These are phyloP conservation scores for Fraxinus xanthoxyloides DNA, from an alignment of 305 asterid genomes.

Conservation along the genomic window DNA sequence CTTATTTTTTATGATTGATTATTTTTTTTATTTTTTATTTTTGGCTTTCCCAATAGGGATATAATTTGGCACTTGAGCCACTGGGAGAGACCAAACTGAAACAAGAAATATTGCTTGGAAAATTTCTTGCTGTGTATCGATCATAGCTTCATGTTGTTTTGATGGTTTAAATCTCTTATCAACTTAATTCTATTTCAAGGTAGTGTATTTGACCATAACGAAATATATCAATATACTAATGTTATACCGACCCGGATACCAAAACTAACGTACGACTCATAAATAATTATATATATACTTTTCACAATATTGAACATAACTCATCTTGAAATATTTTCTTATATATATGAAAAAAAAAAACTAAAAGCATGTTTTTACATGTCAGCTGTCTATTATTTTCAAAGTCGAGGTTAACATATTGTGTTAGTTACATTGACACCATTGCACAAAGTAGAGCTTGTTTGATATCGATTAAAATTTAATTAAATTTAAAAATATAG, in stretches of 20 bases:
- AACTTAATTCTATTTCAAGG: not conserved
- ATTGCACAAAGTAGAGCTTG: not conserved
- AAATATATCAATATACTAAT: not conserved
- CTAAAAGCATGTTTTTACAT: not conserved
- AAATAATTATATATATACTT: no score
- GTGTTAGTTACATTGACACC: not conserved
- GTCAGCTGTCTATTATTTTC: not conserved
- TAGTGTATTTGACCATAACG: not conserved
- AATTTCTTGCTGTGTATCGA: constrained; percentile 21
- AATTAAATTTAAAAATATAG: no score
- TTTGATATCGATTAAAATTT: no score
- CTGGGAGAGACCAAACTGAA: not conserved
- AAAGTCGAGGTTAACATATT: not conserved
- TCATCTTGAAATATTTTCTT: not conserved
- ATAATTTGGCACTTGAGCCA: constrained; percentile 2
- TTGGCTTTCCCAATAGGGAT: not conserved
- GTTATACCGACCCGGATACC: no score
- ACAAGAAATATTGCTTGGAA: not conserved
- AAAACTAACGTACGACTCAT: no score
- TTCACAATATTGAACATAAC: no score
- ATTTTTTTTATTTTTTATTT: no score
- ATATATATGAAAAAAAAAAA: no score
- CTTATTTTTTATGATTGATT: constrained; percentile 68
- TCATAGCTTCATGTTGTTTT: constrained; percentile 15
- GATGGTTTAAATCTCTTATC: not conserved